These are phyloP conservation scores for Podaxis sp. DNA, from an alignment of 768 basidiomycete genomes.

Conservation along the genomic window DNA sequence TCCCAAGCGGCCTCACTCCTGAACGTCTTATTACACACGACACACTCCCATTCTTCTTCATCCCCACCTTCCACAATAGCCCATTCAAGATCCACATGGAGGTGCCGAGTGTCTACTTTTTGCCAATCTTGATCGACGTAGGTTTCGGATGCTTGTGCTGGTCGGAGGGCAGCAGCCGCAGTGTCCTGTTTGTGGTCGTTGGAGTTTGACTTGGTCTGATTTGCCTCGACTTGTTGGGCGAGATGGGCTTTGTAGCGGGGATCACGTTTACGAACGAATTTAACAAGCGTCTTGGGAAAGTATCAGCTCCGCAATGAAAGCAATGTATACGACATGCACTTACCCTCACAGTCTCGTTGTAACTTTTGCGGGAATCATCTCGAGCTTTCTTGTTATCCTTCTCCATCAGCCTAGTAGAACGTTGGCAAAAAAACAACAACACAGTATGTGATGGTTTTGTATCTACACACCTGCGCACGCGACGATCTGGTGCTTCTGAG, in stretches of 20 bases:
- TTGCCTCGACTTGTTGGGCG: slow-evolving; percentile 38
- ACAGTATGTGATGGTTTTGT: background rate
- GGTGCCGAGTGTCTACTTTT: slow-evolving; percentile 39
- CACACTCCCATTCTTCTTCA: slow-evolving; percentile 87
- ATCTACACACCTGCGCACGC: slow-evolving; percentile 60
- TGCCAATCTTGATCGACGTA: slow-evolving; percentile 94
- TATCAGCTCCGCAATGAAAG: background rate
- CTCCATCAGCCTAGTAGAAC: slow-evolving; percentile 71
- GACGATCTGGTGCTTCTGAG: slow-evolving; percentile 82
- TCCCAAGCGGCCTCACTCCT: slow-evolving; percentile 91
- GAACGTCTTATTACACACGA: slow-evolving; percentile 90
- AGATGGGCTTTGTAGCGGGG: slow-evolving; percentile 76
- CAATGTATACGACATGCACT: slow-evolving; percentile 18
- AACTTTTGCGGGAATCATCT: slow-evolving; percentile 84
- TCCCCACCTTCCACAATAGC: slow-evolving; percentile 66
- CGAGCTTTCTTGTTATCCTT: slow-evolving; percentile 92
- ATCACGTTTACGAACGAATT: slow-evolving; percentile 82
- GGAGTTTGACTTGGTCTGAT: slow-evolving; percentile 21
- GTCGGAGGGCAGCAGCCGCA: slow-evolving; percentile 19
- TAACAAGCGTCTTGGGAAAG: slow-evolving; percentile 55
- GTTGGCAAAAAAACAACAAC: background rate
- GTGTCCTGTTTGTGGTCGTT: slow-evolving; percentile 26
- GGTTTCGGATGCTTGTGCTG: slow-evolving; percentile 27
- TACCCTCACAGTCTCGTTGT: slow-evolving; percentile 88
- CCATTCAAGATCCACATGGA: slow-evolving; percentile 70